These are phyloP conservation scores for Apiotrichum sp. DNA, from an alignment of 1,284 basidiomycete species.

Conservation along the genomic window DNA sequence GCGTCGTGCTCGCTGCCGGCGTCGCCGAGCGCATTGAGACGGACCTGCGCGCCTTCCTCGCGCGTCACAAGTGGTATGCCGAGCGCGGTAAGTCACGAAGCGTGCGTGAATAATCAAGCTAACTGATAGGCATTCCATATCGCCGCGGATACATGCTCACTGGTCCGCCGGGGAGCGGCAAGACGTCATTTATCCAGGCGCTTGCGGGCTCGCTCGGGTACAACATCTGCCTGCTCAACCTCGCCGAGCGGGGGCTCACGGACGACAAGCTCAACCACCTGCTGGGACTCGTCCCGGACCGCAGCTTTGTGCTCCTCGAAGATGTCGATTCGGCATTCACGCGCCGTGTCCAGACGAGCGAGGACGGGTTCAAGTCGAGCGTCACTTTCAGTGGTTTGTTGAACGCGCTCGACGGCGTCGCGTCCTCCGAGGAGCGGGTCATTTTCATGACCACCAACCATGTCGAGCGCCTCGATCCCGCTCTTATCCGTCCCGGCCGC, in stretches of 20 bases:
- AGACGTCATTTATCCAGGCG: slow-evolving; percentile 97
- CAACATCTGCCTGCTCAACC: slow-evolving; percentile 93
- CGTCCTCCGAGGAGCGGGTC: slow-evolving; percentile 92
- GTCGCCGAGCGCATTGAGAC: slow-evolving; percentile 70
- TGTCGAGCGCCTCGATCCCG: slow-evolving; percentile 58
- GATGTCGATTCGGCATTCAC: slow-evolving; percentile 99
- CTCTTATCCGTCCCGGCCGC: slow-evolving; percentile 88
- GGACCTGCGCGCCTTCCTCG: slow-evolving; percentile 78
- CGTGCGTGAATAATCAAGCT: not conserved
- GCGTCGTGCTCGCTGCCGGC: slow-evolving; percentile 82
- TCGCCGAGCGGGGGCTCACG: slow-evolving; percentile 91
- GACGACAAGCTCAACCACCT: slow-evolving; percentile 96
- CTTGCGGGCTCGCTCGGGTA: slow-evolving; percentile 86
- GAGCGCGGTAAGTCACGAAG: slow-evolving; percentile 65
- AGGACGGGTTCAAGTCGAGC: slow-evolving; percentile 90
- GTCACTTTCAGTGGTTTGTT: slow-evolving; percentile 97
- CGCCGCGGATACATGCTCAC: slow-evolving; percentile 90
- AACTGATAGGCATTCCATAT: slow-evolving; percentile 94
- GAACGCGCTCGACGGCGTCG: slow-evolving; percentile 96
- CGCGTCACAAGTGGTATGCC: slow-evolving; percentile 86
- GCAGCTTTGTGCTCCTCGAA: slow-evolving; percentile 88
- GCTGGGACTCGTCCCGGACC: slow-evolving; percentile 85
- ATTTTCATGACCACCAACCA: slow-evolving; percentile 99
- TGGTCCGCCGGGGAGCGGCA: slow-evolving; percentile 95
- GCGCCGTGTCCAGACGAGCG: slow-evolving; percentile 76